A percentile compares a stretch with the other conserved stretches of the same genome.
phyloP scores from a whole-genome alignment of 768 basidiomycete species.

The Termitomyces sp. region DNA sequence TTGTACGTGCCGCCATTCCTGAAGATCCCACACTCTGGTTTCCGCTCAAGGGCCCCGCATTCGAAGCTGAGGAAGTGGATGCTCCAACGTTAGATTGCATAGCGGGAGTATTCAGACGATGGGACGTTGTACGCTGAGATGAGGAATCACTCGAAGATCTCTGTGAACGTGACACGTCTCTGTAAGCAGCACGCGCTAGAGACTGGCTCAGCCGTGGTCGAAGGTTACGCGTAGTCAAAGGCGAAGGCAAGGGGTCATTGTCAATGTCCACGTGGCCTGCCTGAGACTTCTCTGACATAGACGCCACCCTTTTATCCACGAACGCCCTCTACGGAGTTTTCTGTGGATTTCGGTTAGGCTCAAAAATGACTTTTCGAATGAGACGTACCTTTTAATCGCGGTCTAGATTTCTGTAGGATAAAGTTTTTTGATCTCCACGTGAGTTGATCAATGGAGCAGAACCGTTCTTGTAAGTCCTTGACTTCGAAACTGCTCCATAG shows the following conservation, averaged over 20 bases:
- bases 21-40: not conserved
- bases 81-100: conserved; percentile 7
- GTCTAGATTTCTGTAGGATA: not conserved
- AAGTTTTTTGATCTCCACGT: conserved; percentile 4
- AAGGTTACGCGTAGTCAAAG: conserved; percentile 13
- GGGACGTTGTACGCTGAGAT: not conserved
- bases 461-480: not conserved
- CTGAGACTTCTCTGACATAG: conserved; percentile 11
- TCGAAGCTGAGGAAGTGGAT: conserved; percentile 5
- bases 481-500: not conserved
- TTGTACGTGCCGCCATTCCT: not conserved
- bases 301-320: conserved; percentile 1
- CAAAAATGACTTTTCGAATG: not conserved
- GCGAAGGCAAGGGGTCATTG: conserved; percentile 12
- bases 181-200: not conserved
- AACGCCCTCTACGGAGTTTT: conserved; percentile 3
- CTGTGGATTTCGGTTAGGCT: not conserved
- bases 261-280: conserved; percentile 11
- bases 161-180: not conserved
- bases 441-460: not conserved
- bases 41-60: not conserved
- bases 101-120: not conserved
- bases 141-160: not conserved
- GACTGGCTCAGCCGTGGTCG: conserved; percentile 6
- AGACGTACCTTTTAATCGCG: not conserved